These are phyloP conservation scores for Lentinula edodes DNA, from an alignment of 768 basidiomycete species.

Conservation along the genomic window DNA sequence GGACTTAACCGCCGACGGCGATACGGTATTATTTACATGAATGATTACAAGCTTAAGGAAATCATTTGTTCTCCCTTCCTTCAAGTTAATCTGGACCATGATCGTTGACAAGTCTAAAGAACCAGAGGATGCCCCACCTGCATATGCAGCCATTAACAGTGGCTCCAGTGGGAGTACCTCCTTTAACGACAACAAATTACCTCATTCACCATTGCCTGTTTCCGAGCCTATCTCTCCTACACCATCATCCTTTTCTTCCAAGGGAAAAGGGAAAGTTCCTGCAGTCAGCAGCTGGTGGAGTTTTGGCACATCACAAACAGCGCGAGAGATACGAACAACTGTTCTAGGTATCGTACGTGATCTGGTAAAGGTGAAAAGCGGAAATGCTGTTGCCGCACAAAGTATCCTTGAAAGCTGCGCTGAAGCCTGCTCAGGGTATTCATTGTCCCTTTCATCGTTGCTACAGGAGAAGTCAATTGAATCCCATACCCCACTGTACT, in stretches of 20 bases:
- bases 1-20: too few species aligned
- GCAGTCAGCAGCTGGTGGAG: not conserved
- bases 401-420: conserved; percentile 59
- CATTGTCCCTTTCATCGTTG: conserved; percentile 44
- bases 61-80: too few species aligned
- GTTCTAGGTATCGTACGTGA: conserved; percentile 52
- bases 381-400: conserved; percentile 18
- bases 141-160: not conserved
- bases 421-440: conserved; percentile 48
- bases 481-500: conserved; percentile 62
- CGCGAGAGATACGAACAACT: conserved; percentile 47
- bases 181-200: not conserved
- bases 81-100: not conserved
- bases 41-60: not conserved
- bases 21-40: not conserved
- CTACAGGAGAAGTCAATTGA: conserved; percentile 64
- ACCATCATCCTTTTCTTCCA: conserved; percentile 1
- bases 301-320: conserved; percentile 22
- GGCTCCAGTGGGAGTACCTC: not conserved
- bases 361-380: conserved; percentile 36
- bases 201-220: not conserved
- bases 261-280: conserved; percentile 7
- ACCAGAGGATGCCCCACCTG: not conserved
- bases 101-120: conserved; percentile 1
- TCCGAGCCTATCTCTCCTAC: not conserved